phyloP scores from a whole-genome alignment of 495 filamentous ascomycete species.

The Opeltia flavorubescens region DNA sequence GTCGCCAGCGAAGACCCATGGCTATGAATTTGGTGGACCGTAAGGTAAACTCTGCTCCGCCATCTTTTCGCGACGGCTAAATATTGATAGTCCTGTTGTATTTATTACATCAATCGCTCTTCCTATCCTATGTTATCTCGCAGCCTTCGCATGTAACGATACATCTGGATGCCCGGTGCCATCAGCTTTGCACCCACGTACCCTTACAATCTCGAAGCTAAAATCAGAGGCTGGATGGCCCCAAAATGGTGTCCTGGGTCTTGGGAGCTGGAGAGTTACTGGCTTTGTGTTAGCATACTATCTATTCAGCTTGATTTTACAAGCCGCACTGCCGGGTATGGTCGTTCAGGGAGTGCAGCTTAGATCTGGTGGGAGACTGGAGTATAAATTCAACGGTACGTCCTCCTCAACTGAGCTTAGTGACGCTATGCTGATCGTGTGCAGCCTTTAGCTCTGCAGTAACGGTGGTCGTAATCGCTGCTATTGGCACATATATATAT shows the following conservation, averaged over 20 bases:
- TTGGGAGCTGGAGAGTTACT: constrained; percentile 44
- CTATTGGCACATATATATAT: constrained; percentile 57
- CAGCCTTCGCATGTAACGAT: constrained; percentile 84
- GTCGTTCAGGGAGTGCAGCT: constrained; percentile 57
- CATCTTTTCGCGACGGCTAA: constrained; percentile 6
- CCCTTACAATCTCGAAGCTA: constrained; percentile 52
- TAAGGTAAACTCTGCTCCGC: constrained; percentile 35
- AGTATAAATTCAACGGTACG: constrained; percentile 82
- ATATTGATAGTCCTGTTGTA: constrained; percentile 53
- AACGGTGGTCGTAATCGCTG: constrained; percentile 49
- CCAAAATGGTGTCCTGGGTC: constrained; percentile 45
- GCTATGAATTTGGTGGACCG: constrained; percentile 83
- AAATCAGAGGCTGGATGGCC: constrained; percentile 75
- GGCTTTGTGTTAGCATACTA: constrained; percentile 66
- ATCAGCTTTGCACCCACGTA: constrained; percentile 62
- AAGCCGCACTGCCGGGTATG: constrained; percentile 64
- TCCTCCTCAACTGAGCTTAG: neutral
- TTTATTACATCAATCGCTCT: constrained; percentile 61
- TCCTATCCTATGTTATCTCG: constrained; percentile 57
- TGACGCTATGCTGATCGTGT: neutral
- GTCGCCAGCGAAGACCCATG: constrained; percentile 19
- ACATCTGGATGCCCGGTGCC: constrained; percentile 81
- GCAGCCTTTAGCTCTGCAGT: constrained; percentile 66
- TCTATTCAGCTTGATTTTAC: constrained; percentile 55
- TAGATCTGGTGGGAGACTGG: constrained; percentile 55